Base-by-base conservation (phyloP, 2,329 filamentous ascomycete species). In the Zelopaecilomyces penicillatus region DNA sequence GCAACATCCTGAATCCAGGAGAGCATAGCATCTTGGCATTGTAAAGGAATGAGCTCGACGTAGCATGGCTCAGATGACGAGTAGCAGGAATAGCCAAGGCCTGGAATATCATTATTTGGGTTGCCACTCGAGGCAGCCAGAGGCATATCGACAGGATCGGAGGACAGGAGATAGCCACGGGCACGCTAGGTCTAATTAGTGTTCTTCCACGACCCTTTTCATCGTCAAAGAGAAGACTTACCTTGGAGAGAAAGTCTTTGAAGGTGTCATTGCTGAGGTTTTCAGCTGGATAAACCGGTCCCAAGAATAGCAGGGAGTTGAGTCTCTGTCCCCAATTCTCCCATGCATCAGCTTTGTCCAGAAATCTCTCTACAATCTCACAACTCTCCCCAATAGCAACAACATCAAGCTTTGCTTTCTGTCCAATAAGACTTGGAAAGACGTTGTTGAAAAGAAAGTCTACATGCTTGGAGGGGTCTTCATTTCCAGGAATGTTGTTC, bases 301-400 rank as follows among this genome's bases (percentile, higher is more conserved):
- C 77, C 5, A 81, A 47, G 2, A 75, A 55, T 1, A 73, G 66
- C 50, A 82, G 63, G 3, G 71, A 68, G 36, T 65, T 66, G 42
- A 83, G 53, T 26, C 65, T 65, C 0, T 40, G 38, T 1, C 66
- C 65, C 64, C 74, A 70, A 12, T 44, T 56, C 3, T 51, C 47
- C 72, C 76, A 83, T 58, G 67, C 73, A 60, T 68, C 69, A 7
- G 76, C 58, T 3, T 71, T 52, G 32, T 80, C 72, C 7, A 93
- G 67, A 50, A 84, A 82, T 10, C 65, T 56, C 29, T 82, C 62
- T 0, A 80, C 67, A 2, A 71, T 65, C 30, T 81, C 72, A 0
- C 80, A 81, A 4, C 80, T 81, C 44, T 85, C 79, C 2, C 83
- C 80, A 11, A 93, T 66, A 1, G 77, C 86, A 39, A 95, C 70